These are phyloP conservation scores for Apiospora aurea DNA, from an alignment of 2,329 filamentous ascomycete genomes.

Conservation along the genomic window DNA sequence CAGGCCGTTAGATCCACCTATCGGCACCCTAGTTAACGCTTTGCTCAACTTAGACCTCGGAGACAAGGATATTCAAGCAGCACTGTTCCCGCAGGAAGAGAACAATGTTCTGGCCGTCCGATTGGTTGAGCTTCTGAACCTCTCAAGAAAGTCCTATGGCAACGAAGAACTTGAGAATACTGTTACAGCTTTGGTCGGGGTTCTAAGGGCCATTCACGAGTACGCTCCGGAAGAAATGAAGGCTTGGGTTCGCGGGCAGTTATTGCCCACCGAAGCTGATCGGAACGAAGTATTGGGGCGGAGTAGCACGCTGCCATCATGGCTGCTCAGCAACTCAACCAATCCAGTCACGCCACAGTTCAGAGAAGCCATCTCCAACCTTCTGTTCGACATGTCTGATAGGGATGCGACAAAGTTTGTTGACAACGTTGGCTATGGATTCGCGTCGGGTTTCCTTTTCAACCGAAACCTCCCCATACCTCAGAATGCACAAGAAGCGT, in stretches of 20 bases:
- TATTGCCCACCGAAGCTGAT: conserved; percentile 82
- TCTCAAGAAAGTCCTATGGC: conserved; percentile 67
- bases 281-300: conserved; percentile 79
- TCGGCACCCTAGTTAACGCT: conserved; percentile 78
- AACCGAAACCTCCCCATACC: conserved; percentile 83
- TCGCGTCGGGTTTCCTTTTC: conserved; percentile 88
- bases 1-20: conserved; percentile 76
- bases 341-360: conserved; percentile 75
- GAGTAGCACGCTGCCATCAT: conserved; percentile 75
- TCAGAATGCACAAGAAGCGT: conserved; percentile 65
- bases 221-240: conserved; percentile 69
- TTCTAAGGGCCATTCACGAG: conserved; percentile 75
- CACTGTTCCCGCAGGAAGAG: conserved; percentile 71
- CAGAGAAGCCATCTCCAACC: conserved; percentile 74
- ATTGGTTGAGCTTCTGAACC: conserved; percentile 74
- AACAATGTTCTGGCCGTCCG: conserved; percentile 66
- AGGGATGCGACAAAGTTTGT: conserved; percentile 83
- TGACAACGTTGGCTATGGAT: conserved; percentile 92
- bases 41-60: conserved; percentile 80
- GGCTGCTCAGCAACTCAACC: conserved; percentile 78
- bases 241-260: conserved; percentile 65
- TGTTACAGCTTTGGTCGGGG: conserved; percentile 76
- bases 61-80: conserved; percentile 57
- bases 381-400: conserved; percentile 88
- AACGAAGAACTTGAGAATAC: conserved; percentile 75